Evolutionary conservation across 768 basidiomycete genomes (phyloP), one percentile per base, ranked within the genome.

Genomic region (Albatrellus ellisii): DNA sequence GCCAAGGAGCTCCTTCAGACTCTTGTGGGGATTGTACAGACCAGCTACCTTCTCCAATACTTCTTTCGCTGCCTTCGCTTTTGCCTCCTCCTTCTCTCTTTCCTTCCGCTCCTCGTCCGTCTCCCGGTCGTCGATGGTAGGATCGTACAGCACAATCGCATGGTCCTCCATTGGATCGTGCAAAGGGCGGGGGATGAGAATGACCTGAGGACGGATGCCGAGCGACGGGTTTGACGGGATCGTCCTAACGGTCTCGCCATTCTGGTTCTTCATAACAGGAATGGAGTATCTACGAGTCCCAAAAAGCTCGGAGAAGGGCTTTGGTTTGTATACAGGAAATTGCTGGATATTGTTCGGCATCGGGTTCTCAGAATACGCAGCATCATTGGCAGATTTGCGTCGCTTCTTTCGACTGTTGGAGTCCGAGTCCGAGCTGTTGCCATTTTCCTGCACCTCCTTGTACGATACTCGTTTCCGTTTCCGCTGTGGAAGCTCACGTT

Each of bases 141-240:
- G 95, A 54, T 98, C 95, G 56, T 88, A 99, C 11, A 97, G 63
- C 2, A 99, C 94, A 46, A 99, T 95, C 1, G 94, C 91, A 60
- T 97, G 92, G 52, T 98, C 91, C 38, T 85, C 78, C 86, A 99
- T 92, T 1, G 92, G 95, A 57, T 99, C 90, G 53, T 92, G 83
- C n/a, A 97, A 65, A 4, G 95, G 95, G 17, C 92, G 72, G 14
- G 95, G 95, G 37, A 84, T 72, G 45, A 95, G 62, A 51, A 75
- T 83, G 0, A 80, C 69, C 43, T 75, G 79, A 0, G 87, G 82
- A 10, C 91, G 76, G 41, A 86, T 79, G 21, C 95, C 95, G 4
- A 99, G 75, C 9, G 90, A 78, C 2, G 70, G 67, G 52, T 85
- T 77, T 0, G 85, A 75, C 4, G 73, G 63, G 3, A 70, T 48